Conservation (phyloP, 768 basidiomycete species). For the Rhodotorula toruloides region DNA sequence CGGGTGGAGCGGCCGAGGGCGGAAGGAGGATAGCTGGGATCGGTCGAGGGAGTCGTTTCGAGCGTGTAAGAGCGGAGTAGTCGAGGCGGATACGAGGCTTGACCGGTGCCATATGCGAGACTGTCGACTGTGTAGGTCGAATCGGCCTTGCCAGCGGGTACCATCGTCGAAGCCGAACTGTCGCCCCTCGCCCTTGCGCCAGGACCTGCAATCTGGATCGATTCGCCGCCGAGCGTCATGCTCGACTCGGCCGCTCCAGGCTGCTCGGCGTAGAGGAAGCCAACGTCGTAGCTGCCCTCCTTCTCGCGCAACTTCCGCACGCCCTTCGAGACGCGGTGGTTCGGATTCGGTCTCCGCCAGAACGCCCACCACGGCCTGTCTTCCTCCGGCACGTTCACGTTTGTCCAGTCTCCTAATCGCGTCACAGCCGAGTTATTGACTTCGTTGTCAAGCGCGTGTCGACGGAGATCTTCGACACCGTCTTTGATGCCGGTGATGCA, state of each 20-base stretch:
- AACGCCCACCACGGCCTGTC: conserved; percentile 70
- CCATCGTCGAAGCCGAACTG: conserved; percentile 1
- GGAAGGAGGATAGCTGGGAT: conserved; percentile 5
- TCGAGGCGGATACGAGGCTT: conserved; percentile 19
- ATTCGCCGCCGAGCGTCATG: conserved; percentile 26
- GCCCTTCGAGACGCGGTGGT: conserved; percentile 70
- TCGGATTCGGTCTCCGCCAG: conserved; percentile 54
- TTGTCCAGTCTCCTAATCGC: conserved; percentile 79
- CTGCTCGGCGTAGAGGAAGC: conserved; percentile 39
- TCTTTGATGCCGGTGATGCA: conserved; percentile 89
- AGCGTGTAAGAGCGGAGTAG: conserved; percentile 25
- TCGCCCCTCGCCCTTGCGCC: neutral
- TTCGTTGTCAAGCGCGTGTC: conserved; percentile 77
- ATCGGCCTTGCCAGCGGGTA: neutral
- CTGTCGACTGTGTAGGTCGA: conserved; percentile 29
- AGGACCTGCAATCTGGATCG: conserved; percentile 3
- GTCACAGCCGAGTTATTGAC: conserved; percentile 93
- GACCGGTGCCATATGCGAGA: neutral
- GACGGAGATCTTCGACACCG: conserved; percentile 91
- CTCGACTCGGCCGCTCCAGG: conserved; percentile 15
- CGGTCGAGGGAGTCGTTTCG: conserved; percentile 15
- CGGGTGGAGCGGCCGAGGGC: conserved; percentile 21
- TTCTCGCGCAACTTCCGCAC: conserved; percentile 75
- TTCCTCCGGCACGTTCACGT: conserved; percentile 79
- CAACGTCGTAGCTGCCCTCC: conserved; percentile 54